Percentiles rank a stretch among this genome's conserved stretches.
phyloP scores from a whole-genome alignment of 352 stramenopile genomes.

The Nothophytophthora sp. region DNA sequence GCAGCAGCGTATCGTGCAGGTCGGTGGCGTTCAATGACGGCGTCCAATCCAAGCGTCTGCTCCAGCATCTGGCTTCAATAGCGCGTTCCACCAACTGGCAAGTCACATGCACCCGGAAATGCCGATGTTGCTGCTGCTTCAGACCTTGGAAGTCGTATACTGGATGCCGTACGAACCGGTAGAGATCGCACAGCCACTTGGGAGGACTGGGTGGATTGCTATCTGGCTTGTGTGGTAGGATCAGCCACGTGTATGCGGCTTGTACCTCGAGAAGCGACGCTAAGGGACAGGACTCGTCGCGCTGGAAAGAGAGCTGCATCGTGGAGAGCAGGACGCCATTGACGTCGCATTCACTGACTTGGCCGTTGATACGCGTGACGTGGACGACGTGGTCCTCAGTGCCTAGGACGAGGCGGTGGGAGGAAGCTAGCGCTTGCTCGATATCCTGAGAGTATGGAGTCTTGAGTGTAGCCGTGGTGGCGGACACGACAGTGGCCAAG shows the following conservation, averaged over 20 bases:
- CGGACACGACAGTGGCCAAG: conserved; percentile 26
- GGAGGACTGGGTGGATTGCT: neutral
- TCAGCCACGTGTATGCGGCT: conserved; percentile 43
- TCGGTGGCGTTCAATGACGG: conserved; percentile 27
- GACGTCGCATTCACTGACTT: neutral
- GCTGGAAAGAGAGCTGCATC: conserved; percentile 35
- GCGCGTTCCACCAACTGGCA: conserved; percentile 26
- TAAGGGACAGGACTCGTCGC: conserved; percentile 37
- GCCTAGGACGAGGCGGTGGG: conserved; percentile 28
- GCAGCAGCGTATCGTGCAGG: conserved; percentile 36
- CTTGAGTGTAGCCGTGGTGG: conserved; percentile 22
- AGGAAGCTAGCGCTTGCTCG: conserved; percentile 7
- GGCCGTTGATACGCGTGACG: conserved; percentile 9
- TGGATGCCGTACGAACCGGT: conserved; percentile 53
- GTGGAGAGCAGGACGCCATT: neutral
- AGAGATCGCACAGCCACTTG: conserved; percentile 56
- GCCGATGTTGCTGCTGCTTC: conserved; percentile 6
- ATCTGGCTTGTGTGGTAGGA: conserved; percentile 11
- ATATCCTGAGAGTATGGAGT: conserved; percentile 33
- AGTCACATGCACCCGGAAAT: conserved; percentile 47
- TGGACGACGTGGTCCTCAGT: conserved; percentile 48
- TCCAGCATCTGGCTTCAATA: conserved; percentile 63
- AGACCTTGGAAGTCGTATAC: conserved; percentile 35
- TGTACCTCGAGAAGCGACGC: conserved; percentile 28
- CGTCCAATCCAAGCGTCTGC: conserved; percentile 53